Evolutionary conservation across 768 basidiomycete species (phyloP).

Genomic region (Suillus decipiens): DNA sequence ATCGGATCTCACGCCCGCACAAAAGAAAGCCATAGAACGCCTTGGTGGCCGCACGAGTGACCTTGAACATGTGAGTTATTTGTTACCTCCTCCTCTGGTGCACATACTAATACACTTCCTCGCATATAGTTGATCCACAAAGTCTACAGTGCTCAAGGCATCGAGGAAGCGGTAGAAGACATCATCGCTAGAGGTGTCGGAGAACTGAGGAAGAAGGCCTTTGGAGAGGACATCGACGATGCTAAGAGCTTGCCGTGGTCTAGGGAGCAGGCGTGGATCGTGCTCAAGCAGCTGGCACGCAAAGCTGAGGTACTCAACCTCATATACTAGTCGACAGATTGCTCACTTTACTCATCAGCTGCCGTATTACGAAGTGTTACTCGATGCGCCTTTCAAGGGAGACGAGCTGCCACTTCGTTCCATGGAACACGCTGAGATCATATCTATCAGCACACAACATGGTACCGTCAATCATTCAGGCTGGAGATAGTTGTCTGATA

Average conservation of each 20-base stretch:
- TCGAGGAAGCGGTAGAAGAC: slow-evolving; percentile 87
- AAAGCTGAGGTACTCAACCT: slow-evolving; percentile 52
- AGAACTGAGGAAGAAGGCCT: slow-evolving; percentile 88
- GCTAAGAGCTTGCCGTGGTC: slow-evolving; percentile 83
- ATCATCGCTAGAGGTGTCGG: slow-evolving; percentile 77
- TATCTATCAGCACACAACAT: slow-evolving; percentile 75
- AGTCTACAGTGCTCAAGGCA: slow-evolving; percentile 67
- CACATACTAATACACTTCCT: background rate
- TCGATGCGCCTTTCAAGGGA: slow-evolving; percentile 91
- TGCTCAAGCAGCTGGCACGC: slow-evolving; percentile 73
- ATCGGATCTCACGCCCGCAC: slow-evolving; percentile 53
- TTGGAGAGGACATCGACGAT: slow-evolving; percentile 91
- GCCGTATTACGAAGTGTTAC: slow-evolving; percentile 78
- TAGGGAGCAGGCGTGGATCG: slow-evolving; percentile 83
- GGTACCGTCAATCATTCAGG: slow-evolving; percentile 41
- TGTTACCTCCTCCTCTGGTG: background rate
- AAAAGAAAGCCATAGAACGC: slow-evolving; percentile 61
- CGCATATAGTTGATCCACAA: slow-evolving; percentile 75
- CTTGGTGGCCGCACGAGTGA: slow-evolving; percentile 93
- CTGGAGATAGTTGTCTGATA: background rate
- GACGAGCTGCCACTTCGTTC: slow-evolving; percentile 77
- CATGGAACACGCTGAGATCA: slow-evolving; percentile 89
- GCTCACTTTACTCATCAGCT: slow-evolving; percentile 45
- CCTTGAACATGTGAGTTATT: slow-evolving; percentile 68
- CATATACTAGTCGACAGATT: slow-evolving; percentile 26